phyloP scores from a whole-genome alignment of 1,284 basidiomycete genomes.

The Golubevia sp. region DNA sequence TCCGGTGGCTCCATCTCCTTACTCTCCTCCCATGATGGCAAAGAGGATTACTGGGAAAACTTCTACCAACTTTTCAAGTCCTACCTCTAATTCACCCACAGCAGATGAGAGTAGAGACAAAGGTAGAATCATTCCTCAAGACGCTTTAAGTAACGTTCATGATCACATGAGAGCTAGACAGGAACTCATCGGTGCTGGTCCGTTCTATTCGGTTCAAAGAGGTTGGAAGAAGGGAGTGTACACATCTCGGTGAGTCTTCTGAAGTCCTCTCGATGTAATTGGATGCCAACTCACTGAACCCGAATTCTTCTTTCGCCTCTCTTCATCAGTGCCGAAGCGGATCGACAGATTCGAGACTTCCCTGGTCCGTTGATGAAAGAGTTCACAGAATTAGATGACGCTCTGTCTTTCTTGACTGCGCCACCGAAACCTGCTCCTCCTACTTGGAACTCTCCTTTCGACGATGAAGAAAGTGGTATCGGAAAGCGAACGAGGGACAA shows the following conservation, averaged over 20 bases:
- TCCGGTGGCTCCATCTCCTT: background rate
- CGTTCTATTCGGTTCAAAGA: conserved; percentile 23
- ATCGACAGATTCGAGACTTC: conserved; percentile 25
- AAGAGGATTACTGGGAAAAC: background rate
- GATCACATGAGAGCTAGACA: conserved; percentile 8
- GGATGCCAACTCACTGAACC: too few relatives aligned
- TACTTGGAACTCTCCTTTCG: background rate
- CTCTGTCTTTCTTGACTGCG: conserved; percentile 15
- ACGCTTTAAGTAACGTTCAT: background rate
- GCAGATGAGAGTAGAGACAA: background rate
- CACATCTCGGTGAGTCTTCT: too few relatives aligned
- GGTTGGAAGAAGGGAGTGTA: conserved; percentile 39
- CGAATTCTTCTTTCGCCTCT: too few relatives aligned
- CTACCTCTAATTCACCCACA: background rate
- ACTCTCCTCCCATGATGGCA: background rate
- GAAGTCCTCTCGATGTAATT: too few relatives aligned
- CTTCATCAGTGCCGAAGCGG: conserved; percentile 25
- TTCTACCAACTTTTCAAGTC: background rate
- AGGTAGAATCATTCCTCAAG: background rate
- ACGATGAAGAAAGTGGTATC: background rate
- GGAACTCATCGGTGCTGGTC: conserved; percentile 5
- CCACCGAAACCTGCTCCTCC: conserved; percentile 6
- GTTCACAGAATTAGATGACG: conserved; percentile 20
- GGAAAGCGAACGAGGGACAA: background rate
- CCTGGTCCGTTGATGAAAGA: conserved; percentile 22